These are phyloP conservation scores for Trichosporon asahii DNA, from an alignment of 1,284 basidiomycete genomes.

Conservation along the genomic window DNA sequence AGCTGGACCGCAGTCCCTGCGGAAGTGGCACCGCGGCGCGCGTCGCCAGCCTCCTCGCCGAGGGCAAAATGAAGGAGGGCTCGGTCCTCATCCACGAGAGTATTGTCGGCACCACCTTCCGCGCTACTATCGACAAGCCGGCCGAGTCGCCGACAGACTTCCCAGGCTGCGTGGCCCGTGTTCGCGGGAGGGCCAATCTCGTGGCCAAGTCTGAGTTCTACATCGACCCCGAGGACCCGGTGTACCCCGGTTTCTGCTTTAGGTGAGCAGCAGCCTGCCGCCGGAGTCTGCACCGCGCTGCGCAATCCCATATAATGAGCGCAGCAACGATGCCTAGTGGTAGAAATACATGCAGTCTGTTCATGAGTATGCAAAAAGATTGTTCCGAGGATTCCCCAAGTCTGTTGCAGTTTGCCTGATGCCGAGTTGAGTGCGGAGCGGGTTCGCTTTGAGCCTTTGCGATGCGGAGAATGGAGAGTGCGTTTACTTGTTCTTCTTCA, in stretches of 20 bases:
- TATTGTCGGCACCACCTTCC: constrained; percentile 22
- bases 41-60: constrained; percentile 51
- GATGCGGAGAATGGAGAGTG: too few relatives aligned
- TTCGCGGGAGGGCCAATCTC: constrained; percentile 23
- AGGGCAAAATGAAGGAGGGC: constrained; percentile 30
- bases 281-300: not conserved
- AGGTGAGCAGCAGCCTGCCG: constrained; percentile 7
- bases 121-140: constrained; percentile 1
- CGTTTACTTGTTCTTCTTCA: not conserved
- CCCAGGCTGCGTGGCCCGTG: constrained; percentile 17
- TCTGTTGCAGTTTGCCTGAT: not conserved
- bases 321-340: not conserved
- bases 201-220: constrained; percentile 18
- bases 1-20: constrained; percentile 55
- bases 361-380: not conserved
- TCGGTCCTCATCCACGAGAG: constrained; percentile 17
- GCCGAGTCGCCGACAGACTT: constrained; percentile 12
- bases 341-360: constrained; percentile 9
- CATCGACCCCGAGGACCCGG: constrained; percentile 21
- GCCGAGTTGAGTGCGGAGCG: not conserved
- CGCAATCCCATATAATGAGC: not conserved
- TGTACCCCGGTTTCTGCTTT: constrained; percentile 26
- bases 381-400: not conserved
- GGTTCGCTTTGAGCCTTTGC: too few relatives aligned
- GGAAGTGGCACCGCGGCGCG: constrained; percentile 55